Evolutionary conservation across 352 stramenopile genomes (phyloP).

Genomic region (Pythium biforme): DNA sequence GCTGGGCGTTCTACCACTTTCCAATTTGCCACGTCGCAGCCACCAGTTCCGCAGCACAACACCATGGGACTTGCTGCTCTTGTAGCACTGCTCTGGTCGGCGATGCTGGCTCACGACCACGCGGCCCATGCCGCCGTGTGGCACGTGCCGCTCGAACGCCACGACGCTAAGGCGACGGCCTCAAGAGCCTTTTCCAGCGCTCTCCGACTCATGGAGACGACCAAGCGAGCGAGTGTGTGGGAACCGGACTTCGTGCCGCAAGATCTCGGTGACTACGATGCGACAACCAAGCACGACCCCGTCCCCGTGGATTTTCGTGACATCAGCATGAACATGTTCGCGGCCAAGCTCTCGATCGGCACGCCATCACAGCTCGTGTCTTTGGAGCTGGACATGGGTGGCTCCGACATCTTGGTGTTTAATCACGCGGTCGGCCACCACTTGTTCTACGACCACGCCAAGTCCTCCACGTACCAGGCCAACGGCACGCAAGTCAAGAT

Average conservation of each 20-base stretch:
- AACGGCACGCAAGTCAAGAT: conserved; percentile 17
- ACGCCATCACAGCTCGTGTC: conserved; percentile 17
- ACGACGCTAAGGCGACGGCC: background rate
- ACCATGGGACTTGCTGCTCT: background rate
- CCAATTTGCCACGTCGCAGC: too few relatives aligned
- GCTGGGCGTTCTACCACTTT: too few relatives aligned
- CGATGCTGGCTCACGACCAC: background rate
- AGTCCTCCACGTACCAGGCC: conserved; percentile 19
- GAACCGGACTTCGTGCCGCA: background rate
- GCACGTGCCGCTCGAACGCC: background rate
- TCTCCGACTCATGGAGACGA: background rate
- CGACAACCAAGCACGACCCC: too few relatives aligned
- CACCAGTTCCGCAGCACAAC: background rate
- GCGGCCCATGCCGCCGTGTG: background rate
- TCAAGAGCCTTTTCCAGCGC: background rate
- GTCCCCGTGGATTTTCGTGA: background rate
- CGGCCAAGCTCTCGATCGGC: conserved; percentile 6
- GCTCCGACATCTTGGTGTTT: background rate
- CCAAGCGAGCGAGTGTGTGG: background rate
- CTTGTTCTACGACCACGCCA: conserved; percentile 22
- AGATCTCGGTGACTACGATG: too few relatives aligned
- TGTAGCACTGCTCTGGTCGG: background rate
- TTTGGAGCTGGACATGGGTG: background rate
- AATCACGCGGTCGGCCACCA: conserved; percentile 7
- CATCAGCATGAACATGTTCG: background rate